Base-by-base conservation (phyloP, 2,329 filamentous ascomycete genomes). In the Penicillium sclerotigenum region DNA sequence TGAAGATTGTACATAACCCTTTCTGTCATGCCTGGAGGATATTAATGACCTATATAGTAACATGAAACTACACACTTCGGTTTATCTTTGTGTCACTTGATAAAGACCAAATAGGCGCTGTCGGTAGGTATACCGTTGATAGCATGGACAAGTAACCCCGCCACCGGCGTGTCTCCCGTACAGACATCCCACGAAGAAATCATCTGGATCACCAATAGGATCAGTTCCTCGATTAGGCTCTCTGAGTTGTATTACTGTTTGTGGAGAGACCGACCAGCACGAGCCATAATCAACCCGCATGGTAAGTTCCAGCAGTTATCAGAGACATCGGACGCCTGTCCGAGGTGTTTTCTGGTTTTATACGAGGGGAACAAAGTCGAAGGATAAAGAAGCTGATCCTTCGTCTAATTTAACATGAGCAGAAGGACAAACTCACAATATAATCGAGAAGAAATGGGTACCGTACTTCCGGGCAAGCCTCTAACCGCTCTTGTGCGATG, bases 141-240 rank as follows among this genome's bases (percentile, higher is more conserved):
- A 52, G 8, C 16, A 18, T 36, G 24, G n/a, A 18, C 26, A 16
- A 55, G 24, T 20, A 51, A 55, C 40, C 52, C 47, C 52, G 53
- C 53, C 47, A 40, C 53, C 53, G 53, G 53, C 47, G 26, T 40
- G 40, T 52, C 47, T 56, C 13, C 53, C 53, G 47, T 46, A 13
- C 47, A 55, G 41, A 33, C 33, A 46, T 18, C 14, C 24, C 38
- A 43, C 26, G 37, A 41, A n/a, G 20, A n/a, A 14, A 45, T 33
- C 8, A 36, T 28, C n/a, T 22, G 47, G 48, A 29, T n/a, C 28
- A 22, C 47, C 47, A 52, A 56, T 56, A n/a, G 28, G 18, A 43
- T 14, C n/a, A 13, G 28, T 26, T 5, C n/a, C 16, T 10, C 1
- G n/a, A 24, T 34, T 33, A 37, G 13, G 7, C 9, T 34, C 16